Evolutionary conservation across 345 rosid genomes (phyloP), one percentile per base, ranked within the genome.

Genomic region (Firmiana major): DNA sequence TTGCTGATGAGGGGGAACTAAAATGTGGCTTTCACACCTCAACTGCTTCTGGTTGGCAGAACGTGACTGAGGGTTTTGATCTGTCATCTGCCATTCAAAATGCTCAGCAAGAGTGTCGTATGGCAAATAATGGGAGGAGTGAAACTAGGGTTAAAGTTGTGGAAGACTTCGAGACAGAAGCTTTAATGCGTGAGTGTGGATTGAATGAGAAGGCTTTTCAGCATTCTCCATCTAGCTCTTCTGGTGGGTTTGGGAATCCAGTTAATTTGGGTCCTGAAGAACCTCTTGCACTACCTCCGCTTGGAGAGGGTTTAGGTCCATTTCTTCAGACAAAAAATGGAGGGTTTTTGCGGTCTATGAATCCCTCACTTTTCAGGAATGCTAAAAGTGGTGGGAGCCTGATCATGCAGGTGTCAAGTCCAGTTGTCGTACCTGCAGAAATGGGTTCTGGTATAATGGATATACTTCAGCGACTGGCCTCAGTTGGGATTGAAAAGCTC

Each of bases 331-430:
- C 96, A 38, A 84, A 87, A 70, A 87, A 85, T 80, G 98, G 98
- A 81, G 98, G 97, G 6, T 91, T 89, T 82, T 71, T 95, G 78
- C 89, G 94, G 77, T 91, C 98, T 67, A 93, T 93, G 99, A 90
- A 79, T 81, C 91, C 97, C 51, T 79, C 83, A 31, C 84, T 91
- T 63, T 95, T 93, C 81, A 84, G 64, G 40, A 89, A 86, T 60
- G 85, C 91, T 7, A 89, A 95, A 86, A 84, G 80, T 43, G 84
- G 90, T 22, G 96, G 99, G 73, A 89, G 80, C 87, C 85, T 93
- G 87, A 80, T 95, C 84, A 95, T 95, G 98, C 99, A 95, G 81
- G 97, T 89, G 81, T 95, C 99, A 42, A 89, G 86, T 85, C 98
- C 99, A 4, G 95, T 95, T 75, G 97, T 95, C 70, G 93, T 95